These are phyloP conservation scores for Metschnikowia peoriensis DNA, from an alignment of 805 yeast genomes.

Conservation along the genomic window DNA sequence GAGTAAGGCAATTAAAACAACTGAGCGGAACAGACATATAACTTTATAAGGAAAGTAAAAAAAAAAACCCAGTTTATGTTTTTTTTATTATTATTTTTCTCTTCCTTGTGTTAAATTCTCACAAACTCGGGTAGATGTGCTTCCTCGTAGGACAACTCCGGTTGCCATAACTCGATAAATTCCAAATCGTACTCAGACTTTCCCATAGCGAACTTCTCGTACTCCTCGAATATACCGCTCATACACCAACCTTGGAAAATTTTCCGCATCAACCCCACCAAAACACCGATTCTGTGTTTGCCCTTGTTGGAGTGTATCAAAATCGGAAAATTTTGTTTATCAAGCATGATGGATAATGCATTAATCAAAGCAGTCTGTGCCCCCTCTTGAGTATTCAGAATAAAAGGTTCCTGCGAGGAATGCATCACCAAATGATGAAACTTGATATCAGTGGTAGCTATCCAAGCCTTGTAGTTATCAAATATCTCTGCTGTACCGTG, in stretches of 20 bases:
- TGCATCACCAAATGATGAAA: slow-evolving; percentile 64
- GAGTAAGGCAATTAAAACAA: no score
- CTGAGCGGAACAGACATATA: no score
- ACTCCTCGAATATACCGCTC: slow-evolving; percentile 91
- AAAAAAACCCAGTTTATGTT: no score
- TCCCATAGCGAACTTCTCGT: slow-evolving; percentile 88
- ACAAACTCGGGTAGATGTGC: slow-evolving; percentile 64
- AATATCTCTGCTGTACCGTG: slow-evolving; percentile 53
- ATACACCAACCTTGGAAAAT: slow-evolving; percentile 89
- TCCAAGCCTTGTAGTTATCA: slow-evolving; percentile 68
- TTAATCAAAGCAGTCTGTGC: slow-evolving; percentile 48
- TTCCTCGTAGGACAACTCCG: slow-evolving; percentile 49
- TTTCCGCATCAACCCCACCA: slow-evolving; percentile 88
- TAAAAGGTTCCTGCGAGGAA: slow-evolving; percentile 75
- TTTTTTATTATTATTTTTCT: background rate
- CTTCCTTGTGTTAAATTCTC: slow-evolving; percentile 24
- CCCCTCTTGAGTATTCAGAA: slow-evolving; percentile 43
- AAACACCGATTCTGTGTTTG: slow-evolving; percentile 92
- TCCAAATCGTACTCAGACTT: slow-evolving; percentile 91
- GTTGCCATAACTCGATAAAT: slow-evolving; percentile 80
- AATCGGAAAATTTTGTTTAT: slow-evolving; percentile 77
- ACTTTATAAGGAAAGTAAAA: background rate
- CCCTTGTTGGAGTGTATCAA: slow-evolving; percentile 94
- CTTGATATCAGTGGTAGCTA: slow-evolving; percentile 48
- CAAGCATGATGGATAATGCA: slow-evolving; percentile 56